Percentiles rank a stretch among this genome's conserved stretches.
These are phyloP conservation scores for Hyparrhenia diplandra DNA, from an alignment of 176 grass and related monocot genomes.

Conservation along the genomic window DNA sequence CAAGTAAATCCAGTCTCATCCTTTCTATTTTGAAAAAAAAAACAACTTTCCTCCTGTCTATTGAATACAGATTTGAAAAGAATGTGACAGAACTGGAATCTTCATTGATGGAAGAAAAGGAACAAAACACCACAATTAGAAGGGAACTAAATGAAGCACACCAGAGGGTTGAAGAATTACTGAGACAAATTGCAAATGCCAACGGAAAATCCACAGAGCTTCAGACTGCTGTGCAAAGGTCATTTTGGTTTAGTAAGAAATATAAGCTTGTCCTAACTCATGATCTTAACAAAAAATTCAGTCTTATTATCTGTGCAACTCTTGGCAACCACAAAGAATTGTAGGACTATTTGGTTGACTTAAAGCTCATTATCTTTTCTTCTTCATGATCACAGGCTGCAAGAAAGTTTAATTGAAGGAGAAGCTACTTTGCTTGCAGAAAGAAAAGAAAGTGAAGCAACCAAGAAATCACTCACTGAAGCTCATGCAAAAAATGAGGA, in stretches of 20 bases:
- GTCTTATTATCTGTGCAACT: conserved; percentile 1
- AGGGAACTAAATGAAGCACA: conserved; percentile 51
- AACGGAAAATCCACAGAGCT: conserved; percentile 46
- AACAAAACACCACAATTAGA: conserved; percentile 33
- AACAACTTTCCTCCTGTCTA: not conserved
- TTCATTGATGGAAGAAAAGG: conserved; percentile 39
- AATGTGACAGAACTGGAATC: conserved; percentile 41
- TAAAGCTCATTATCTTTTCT: conserved; percentile 21
- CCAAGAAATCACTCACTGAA: conserved; percentile 52
- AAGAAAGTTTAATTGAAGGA: conserved; percentile 55
- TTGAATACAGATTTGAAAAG: conserved; percentile 55
- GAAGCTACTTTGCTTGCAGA: conserved; percentile 43
- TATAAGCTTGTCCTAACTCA: conserved; percentile 6
- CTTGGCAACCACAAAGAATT: conserved; percentile 1
- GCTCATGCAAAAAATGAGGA: conserved; percentile 44
- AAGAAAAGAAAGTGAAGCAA: conserved; percentile 54
- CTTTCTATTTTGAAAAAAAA: conserved; percentile 2
- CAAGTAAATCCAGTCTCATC: conserved; percentile 11
- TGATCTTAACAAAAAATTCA: not conserved
- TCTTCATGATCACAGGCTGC: conserved; percentile 49
- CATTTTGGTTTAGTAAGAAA: conserved; percentile 19
- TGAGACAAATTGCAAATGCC: conserved; percentile 45
- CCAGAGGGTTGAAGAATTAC: conserved; percentile 48
- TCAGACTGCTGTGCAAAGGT: conserved; percentile 65
- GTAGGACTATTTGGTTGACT: conserved; percentile 13